Evolutionary conservation across 306 rosid species (phyloP).

Genomic region (Acacia melanoxylon): DNA sequence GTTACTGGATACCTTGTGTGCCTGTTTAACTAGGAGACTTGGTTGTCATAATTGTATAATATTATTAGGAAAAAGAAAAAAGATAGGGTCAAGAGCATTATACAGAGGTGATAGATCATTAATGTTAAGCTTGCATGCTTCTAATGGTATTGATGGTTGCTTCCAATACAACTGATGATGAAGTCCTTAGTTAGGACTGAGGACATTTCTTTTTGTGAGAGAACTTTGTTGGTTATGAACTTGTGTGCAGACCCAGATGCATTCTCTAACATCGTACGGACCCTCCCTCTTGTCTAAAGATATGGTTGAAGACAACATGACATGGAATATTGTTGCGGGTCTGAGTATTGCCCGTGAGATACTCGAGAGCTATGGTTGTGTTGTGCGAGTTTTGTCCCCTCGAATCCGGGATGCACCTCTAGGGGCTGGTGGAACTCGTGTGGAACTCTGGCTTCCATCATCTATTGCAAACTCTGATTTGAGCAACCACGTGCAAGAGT

Average conservation of each 20-base stretch:
- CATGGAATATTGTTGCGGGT: slow-evolving; percentile 98
- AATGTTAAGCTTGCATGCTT: not conserved
- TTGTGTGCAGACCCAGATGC: slow-evolving; percentile 84
- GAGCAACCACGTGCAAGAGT: slow-evolving; percentile 44
- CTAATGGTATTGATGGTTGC: slow-evolving; percentile 8
- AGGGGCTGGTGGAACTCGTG: slow-evolving; percentile 92
- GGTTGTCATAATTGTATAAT: not conserved
- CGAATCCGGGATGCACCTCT: slow-evolving; percentile 73
- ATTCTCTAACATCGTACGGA: slow-evolving; percentile 84
- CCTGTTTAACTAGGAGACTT: not conserved
- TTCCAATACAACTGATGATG: slow-evolving; percentile 5
- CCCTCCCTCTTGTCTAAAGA: slow-evolving; percentile 64
- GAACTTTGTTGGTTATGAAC: slow-evolving; percentile 30
- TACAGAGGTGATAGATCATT: not conserved
- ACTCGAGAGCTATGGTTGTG: slow-evolving; percentile 90
- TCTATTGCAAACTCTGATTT: slow-evolving; percentile 44
- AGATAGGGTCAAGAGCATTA: not conserved
- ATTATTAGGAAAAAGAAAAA: not conserved
- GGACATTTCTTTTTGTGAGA: slow-evolving; percentile 10
- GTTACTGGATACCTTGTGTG: not conserved
- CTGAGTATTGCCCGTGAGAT: slow-evolving; percentile 91
- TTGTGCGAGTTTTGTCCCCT: slow-evolving; percentile 85
- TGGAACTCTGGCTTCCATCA: slow-evolving; percentile 92
- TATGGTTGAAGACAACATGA: slow-evolving; percentile 89
- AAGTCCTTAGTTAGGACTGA: slow-evolving; percentile 15